Conservation (phyloP, 2,329 filamentous ascomycete genomes). For the Coniochaeta sp. region DNA sequence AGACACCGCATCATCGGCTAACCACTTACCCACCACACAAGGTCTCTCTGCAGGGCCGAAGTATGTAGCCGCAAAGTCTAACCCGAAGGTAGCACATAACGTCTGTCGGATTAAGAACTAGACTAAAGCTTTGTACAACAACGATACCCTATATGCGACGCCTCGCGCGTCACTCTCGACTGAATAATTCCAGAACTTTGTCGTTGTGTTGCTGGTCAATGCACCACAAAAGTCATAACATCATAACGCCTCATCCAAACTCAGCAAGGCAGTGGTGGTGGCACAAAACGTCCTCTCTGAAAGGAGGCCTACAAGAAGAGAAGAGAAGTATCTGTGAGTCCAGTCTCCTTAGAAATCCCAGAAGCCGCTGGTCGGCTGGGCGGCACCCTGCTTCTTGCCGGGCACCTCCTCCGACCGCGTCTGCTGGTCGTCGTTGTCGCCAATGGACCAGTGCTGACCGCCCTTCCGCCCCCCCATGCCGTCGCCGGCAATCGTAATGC, state of each 20-base stretch:
- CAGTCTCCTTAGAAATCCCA: slow-evolving; percentile 38
- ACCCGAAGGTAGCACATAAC: neutral
- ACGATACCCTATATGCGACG: neutral
- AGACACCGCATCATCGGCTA: too few species aligned
- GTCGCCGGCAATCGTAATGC: slow-evolving; percentile 48
- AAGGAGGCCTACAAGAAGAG: too few species aligned
- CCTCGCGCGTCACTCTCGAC: neutral
- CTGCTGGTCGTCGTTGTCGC: slow-evolving; percentile 39
- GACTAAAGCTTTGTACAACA: neutral
- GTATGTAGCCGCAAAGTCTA: neutral
- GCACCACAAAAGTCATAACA: neutral
- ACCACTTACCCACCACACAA: too few species aligned
- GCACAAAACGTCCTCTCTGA: neutral
- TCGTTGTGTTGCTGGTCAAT: neutral
- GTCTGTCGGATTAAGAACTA: neutral
- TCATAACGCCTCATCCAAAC: neutral
- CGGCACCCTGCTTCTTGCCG: slow-evolving; percentile 30
- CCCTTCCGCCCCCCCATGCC: slow-evolving; percentile 60
- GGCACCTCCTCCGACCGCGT: slow-evolving; percentile 24
- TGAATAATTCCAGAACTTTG: neutral
- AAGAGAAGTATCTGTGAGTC: neutral
- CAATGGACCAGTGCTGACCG: slow-evolving; percentile 51
- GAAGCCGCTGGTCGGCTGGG: slow-evolving; percentile 26
- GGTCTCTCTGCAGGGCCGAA: too few species aligned
- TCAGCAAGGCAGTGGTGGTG: neutral